These are phyloP conservation scores for Boletellus deceptivus DNA, from an alignment of 1,284 basidiomycete species.

Conservation along the genomic window DNA sequence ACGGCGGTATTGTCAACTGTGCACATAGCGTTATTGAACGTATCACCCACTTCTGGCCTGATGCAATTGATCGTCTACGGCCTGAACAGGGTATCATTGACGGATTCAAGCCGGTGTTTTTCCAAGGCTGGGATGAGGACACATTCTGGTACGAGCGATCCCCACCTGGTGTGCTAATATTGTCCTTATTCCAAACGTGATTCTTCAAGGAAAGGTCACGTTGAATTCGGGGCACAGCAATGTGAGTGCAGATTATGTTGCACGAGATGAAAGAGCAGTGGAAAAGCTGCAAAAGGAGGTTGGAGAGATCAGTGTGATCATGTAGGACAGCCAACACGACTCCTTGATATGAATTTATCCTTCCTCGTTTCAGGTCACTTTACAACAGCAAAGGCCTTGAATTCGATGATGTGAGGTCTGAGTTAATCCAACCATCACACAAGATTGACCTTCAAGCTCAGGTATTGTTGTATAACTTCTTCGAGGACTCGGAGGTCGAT, in stretches of 20 bases:
- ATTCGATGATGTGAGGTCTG: slow-evolving; percentile 58
- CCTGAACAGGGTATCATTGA: slow-evolving; percentile 58
- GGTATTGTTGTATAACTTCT: slow-evolving; percentile 73
- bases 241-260: slow-evolving; percentile 49
- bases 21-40: slow-evolving; percentile 62
- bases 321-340: slow-evolving; percentile 39
- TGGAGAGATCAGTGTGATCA: slow-evolving; percentile 60
- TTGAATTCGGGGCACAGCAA: slow-evolving; percentile 69
- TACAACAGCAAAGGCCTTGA: slow-evolving; percentile 75
- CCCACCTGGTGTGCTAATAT: slow-evolving; percentile 43
- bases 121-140: slow-evolving; percentile 52
- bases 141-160: slow-evolving; percentile 56
- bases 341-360: background rate
- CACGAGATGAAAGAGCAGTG: slow-evolving; percentile 55
- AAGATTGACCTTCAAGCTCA: slow-evolving; percentile 27
- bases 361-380: slow-evolving; percentile 48
- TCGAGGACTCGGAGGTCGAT: slow-evolving; percentile 56
- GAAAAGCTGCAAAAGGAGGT: slow-evolving; percentile 49
- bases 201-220: slow-evolving; percentile 43
- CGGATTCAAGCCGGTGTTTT: slow-evolving; percentile 59
- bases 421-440: background rate
- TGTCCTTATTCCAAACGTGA: slow-evolving; percentile 1
- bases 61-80: slow-evolving; percentile 60
- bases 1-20: slow-evolving; percentile 65
- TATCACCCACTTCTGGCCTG: slow-evolving; percentile 60